Conservation (phyloP, 176 grass and related monocot genomes). For the Calamus simplicifolius region DNA sequence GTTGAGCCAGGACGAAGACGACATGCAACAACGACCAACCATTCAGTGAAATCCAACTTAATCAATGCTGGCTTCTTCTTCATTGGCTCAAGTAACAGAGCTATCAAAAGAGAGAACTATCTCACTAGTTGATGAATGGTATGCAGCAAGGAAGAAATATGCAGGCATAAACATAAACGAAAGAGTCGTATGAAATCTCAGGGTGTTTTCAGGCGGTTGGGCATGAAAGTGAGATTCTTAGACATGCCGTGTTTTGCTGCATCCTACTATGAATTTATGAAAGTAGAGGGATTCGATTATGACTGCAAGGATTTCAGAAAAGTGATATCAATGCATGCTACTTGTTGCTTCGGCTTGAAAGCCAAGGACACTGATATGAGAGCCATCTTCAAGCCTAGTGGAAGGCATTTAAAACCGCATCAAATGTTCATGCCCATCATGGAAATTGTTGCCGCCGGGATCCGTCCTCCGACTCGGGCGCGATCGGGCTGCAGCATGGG, state of each 20-base stretch:
- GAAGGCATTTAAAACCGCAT: not conserved
- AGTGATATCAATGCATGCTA: constrained; percentile 69
- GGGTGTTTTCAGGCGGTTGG: constrained; percentile 30
- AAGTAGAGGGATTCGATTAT: constrained; percentile 38
- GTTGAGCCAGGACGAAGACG: not conserved
- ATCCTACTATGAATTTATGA: too few relatives aligned
- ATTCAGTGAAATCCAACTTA: not conserved
- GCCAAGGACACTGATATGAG: constrained; percentile 56
- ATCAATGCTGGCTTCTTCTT: not conserved
- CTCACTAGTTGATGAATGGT: constrained; percentile 46
- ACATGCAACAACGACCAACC: not conserved
- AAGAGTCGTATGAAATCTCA: constrained; percentile 57
- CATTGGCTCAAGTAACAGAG: not conserved
- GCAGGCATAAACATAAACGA: constrained; percentile 40
- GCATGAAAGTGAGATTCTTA: constrained; percentile 42
- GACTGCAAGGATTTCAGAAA: constrained; percentile 33
- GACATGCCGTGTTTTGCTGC: constrained; percentile 50
- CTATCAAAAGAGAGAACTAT: too few relatives aligned
- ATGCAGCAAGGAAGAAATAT: constrained; percentile 19
- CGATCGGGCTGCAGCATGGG: too few relatives aligned
- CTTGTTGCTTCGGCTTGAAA: constrained; percentile 57
- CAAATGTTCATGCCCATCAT: not conserved
- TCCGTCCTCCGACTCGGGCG: too few relatives aligned
- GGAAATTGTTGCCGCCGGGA: too few relatives aligned
- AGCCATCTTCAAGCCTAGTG: constrained; percentile 24